Base-by-base conservation (phyloP, 2,329 filamentous ascomycete species). In the Ramularia endophylla region DNA sequence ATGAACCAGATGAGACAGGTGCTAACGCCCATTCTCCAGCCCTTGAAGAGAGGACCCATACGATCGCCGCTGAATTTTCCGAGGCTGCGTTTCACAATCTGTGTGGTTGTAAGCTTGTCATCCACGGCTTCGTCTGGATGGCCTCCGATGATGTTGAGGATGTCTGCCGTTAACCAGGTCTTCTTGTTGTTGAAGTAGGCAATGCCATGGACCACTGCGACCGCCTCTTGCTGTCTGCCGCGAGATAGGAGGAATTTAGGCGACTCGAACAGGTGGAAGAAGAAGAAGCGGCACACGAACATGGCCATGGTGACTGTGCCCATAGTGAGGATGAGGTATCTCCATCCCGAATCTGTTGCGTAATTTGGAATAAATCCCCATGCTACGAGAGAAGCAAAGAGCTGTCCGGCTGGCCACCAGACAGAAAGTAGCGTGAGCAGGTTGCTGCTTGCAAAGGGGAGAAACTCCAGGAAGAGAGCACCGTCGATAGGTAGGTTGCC, bases 331-430 rank as follows among this genome's bases (percentile, higher is more conserved):
- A 87, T 69, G 38, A 89, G 79, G 50, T 83, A 80, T 16, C 87
- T 75, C 87, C 87, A 94, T 30, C 85, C 86, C 65, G 67, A 70
- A 53, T 84, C 74, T 33, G 84, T 72, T 4, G 72, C 70, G 28
- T 40, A 58, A 35, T 57, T 51, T 1, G 44, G 37, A 28, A 57
- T 49, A 42, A 55, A 48, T 3, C 35, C 40, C 55, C 53, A 57
- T 11, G 52, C 55, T 16, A 55, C 39, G 4, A 85, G 64, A 2
- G 80, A 83, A 2, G 83, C 80, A 41, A 83, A 74, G 6, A 94
- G 71, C 58, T 92, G 85, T 5, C 87, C 87, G 13, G 94, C 66
- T 0, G 87, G 85, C 86, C 87, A 94, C 83, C 85, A 92, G 6
- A 88, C 77, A 5, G 84, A 87, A n/a, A 94, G 71, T 35, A 90